phyloP scores from a whole-genome alignment of 2,329 filamentous ascomycete genomes.

The Clarireedia sp. region DNA sequence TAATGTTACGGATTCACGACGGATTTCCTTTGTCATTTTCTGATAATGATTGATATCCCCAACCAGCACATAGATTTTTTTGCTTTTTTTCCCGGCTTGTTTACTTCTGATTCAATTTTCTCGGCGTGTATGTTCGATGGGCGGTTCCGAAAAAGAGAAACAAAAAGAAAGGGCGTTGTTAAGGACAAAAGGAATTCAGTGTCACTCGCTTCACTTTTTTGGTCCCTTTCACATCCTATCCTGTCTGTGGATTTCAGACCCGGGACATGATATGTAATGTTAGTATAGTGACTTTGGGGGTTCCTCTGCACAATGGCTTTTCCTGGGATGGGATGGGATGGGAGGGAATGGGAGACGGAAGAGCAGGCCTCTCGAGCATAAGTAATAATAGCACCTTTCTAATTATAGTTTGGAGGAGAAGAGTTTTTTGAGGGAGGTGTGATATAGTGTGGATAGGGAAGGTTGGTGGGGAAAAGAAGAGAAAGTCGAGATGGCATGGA shows the following conservation, averaged over 20 bases:
- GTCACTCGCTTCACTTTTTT: not conserved
- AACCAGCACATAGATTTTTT: slow-evolving; percentile 20
- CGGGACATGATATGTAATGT: not conserved
- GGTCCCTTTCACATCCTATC: not conserved
- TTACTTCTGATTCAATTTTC: not conserved
- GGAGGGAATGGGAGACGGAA: not conserved
- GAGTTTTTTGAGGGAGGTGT: not conserved
- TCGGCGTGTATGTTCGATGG: not conserved
- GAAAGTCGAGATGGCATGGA: not conserved
- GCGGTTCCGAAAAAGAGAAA: not conserved
- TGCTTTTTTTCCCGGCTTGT: slow-evolving; percentile 1
- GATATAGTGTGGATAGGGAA: not conserved
- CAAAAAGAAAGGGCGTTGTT: slow-evolving; percentile 1
- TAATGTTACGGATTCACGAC: not conserved
- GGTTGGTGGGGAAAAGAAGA: not conserved
- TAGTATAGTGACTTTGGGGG: not conserved
- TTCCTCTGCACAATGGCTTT: not conserved
- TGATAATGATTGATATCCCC: slow-evolving; percentile 15
- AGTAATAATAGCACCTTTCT: not conserved
- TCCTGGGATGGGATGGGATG: not conserved
- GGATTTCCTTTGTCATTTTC: not conserved
- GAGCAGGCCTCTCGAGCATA: not conserved
- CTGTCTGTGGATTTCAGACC: not conserved
- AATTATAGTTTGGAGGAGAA: not conserved
- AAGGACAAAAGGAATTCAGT: not conserved